These are phyloP conservation scores for Leucosporidium yakuticum DNA, from an alignment of 768 basidiomycete species.

Conservation along the genomic window DNA sequence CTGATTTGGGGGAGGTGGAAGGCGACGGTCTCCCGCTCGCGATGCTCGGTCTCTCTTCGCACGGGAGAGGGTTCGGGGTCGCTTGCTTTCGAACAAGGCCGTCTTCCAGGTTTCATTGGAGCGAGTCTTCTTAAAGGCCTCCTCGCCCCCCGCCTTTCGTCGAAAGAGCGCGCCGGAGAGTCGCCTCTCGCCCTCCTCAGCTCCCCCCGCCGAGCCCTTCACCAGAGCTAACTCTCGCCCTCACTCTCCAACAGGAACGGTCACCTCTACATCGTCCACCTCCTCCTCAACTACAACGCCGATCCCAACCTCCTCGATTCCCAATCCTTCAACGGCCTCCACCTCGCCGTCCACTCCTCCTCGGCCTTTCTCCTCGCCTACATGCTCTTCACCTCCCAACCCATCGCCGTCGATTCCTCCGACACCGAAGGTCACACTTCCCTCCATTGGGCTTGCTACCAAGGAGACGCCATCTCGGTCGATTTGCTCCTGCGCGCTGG, in stretches of 20 bases:
- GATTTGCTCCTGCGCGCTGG: conserved; percentile 83
- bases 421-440: conserved; percentile 90
- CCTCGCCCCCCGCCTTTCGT: too few species aligned
- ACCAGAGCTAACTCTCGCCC: neutral
- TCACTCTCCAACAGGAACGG: conserved; percentile 58
- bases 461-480: conserved; percentile 92
- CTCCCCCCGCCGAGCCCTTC: neutral
- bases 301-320: conserved; percentile 87
- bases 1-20: too few species aligned
- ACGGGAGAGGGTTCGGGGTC: too few species aligned
- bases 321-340: conserved; percentile 93
- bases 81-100: too few species aligned
- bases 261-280: conserved; percentile 88
- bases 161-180: too few species aligned
- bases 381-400: conserved; percentile 71
- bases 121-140: too few species aligned
- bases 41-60: too few species aligned
- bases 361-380: conserved; percentile 91
- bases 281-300: conserved; percentile 80
- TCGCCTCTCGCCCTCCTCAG: too few species aligned
- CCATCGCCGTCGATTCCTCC: conserved; percentile 79
- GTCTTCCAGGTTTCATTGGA: too few species aligned
- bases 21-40: too few species aligned
- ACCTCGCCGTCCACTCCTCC: conserved; percentile 85
- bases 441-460: conserved; percentile 98